Evolutionary conservation across 2,329 filamentous ascomycete genomes (phyloP).

Genomic region (Fusarium sp.): DNA sequence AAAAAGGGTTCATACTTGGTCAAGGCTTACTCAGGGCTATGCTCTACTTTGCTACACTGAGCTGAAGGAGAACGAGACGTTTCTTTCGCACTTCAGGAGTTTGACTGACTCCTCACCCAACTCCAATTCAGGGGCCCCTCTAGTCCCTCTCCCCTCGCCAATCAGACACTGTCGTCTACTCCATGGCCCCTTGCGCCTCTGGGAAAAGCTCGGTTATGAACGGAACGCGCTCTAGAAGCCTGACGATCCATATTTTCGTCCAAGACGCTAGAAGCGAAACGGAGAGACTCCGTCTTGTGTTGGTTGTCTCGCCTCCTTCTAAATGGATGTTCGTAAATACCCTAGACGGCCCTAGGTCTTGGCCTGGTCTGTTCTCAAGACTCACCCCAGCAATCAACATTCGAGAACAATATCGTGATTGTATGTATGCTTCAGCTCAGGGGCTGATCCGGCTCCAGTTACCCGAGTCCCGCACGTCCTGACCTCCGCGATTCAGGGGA

Average conservation of each 20-base stretch:
- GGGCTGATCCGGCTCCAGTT: constrained; percentile 23
- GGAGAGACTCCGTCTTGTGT: constrained; percentile 28
- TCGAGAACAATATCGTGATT: neutral
- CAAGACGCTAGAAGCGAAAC: constrained; percentile 35
- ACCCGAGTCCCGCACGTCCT: constrained; percentile 10
- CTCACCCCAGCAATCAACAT: too few relatives aligned
- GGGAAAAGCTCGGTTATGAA: constrained; percentile 39
- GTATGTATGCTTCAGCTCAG: constrained; percentile 19
- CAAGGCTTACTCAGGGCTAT: constrained; percentile 16
- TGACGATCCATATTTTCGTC: constrained; percentile 38
- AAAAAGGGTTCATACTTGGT: constrained; percentile 32
- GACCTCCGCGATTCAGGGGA: constrained; percentile 10
- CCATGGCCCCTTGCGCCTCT: constrained; percentile 12
- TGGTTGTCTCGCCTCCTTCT: constrained; percentile 1
- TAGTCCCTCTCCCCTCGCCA: constrained; percentile 8
- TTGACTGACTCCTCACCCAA: neutral
- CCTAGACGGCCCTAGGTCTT: neutral
- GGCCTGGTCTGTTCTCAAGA: neutral
- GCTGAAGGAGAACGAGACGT: constrained; percentile 1
- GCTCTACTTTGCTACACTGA: neutral
- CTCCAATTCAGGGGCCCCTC: constrained; percentile 22
- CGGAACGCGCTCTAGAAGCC: constrained; percentile 32
- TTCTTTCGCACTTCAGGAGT: constrained; percentile 18
- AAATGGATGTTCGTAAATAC: too few relatives aligned
- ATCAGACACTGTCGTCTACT: neutral